Evolutionary conservation across 306 rosid species (phyloP).

Genomic region (Carpinus viminea): DNA sequence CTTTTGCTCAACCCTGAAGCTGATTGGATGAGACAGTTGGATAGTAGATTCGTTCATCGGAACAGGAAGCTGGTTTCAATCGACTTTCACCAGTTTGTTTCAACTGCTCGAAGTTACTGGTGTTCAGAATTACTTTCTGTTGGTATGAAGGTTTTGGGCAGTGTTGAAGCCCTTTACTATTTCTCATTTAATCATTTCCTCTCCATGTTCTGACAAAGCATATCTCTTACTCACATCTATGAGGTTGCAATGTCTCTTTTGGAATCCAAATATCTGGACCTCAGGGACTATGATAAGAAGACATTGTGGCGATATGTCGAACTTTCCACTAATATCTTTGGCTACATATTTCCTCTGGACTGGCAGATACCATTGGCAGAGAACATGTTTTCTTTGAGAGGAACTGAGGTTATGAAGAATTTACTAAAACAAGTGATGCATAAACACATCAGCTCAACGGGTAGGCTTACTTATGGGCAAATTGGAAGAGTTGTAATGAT

Average conservation of each 20-base stretch:
- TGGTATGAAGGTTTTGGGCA: conserved; percentile 52
- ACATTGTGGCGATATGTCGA: conserved; percentile 20
- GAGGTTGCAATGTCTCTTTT: conserved; percentile 51
- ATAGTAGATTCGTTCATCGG: conserved; percentile 26
- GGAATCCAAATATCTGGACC: conserved; percentile 32
- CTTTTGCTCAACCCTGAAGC: conserved; percentile 57
- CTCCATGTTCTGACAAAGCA: conserved; percentile 29
- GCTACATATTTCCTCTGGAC: conserved; percentile 42
- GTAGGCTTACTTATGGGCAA: conserved; percentile 38
- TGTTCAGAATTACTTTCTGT: conserved; percentile 45
- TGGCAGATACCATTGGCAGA: conserved; percentile 34
- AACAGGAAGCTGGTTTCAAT: conserved; percentile 42
- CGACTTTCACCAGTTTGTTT: conserved; percentile 35
- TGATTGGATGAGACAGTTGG: conserved; percentile 49
- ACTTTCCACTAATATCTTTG: conserved; percentile 31
- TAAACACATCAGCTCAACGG: conserved; percentile 23
- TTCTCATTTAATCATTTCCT: conserved; percentile 15
- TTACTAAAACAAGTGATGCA: conserved; percentile 28
- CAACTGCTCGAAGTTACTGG: conserved; percentile 54
- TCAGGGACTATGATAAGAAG: conserved; percentile 1
- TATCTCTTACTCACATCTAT: conserved; percentile 40
- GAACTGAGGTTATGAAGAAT: conserved; percentile 30
- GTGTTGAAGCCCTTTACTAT: conserved; percentile 39
- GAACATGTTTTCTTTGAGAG: conserved; percentile 45
- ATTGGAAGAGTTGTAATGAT: conserved; percentile 51